Evolutionary conservation across 129 eudicot genomes (phyloP).

Genomic region (Oenanthe sinensis): DNA sequence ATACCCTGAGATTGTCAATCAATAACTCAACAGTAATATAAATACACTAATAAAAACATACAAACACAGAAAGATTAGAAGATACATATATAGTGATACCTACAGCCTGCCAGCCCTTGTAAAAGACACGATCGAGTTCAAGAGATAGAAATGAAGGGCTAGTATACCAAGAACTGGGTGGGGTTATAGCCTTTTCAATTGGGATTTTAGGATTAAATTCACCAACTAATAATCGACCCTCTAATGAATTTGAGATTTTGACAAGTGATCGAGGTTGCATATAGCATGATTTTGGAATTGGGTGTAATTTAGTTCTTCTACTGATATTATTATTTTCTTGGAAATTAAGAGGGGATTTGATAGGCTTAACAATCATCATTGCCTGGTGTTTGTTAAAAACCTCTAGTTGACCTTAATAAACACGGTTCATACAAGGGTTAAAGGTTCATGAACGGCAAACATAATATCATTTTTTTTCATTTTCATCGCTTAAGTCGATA

Average conservation of each 20-base stretch:
- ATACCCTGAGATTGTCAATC: slow-evolving; percentile 41
- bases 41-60: not conserved
- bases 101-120: slow-evolving; percentile 83
- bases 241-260: not conserved
- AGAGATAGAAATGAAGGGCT: slow-evolving; percentile 47
- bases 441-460: too few species aligned
- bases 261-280: not conserved
- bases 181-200: slow-evolving; percentile 69
- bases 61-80: not conserved
- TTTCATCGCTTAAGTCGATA: too few species aligned
- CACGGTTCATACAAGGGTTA: too few species aligned
- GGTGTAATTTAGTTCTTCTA: not conserved
- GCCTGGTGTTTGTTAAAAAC: not conserved
- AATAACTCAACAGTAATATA: not conserved
- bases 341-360: not conserved
- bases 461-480: too few species aligned
- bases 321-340: not conserved
- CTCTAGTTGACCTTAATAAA: not conserved
- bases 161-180: slow-evolving; percentile 91
- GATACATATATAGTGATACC: slow-evolving; percentile 27
- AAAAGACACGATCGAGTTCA: slow-evolving; percentile 69
- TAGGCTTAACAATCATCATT: not conserved
- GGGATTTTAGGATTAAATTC: slow-evolving; percentile 75
- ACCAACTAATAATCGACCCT: slow-evolving; percentile 28
- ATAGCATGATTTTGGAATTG: not conserved